Base-by-base conservation (phyloP, 139 green algal genomes). In the Chlamydomonas incerta region DNA sequence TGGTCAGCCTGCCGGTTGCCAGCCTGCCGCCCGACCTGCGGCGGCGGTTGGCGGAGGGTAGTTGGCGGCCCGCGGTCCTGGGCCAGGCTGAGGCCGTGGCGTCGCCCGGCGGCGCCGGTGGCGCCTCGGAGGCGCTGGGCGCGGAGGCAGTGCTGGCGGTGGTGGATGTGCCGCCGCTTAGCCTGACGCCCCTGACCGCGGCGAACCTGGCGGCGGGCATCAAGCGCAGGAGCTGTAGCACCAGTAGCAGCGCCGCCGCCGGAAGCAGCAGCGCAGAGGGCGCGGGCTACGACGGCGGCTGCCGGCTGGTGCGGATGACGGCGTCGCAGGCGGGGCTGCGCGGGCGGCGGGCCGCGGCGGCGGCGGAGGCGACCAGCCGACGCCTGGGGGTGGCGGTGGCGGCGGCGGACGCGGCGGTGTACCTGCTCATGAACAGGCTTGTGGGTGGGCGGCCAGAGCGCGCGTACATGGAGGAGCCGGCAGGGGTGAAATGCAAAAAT, bases 1-100 rank as follows among this genome's bases (percentile, higher is more conserved):
- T 88, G 81, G 82, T 88, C n/a, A 11, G 34, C 47, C 74, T 90
- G 41, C 71, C 81, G 21, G n/a, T n/a, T 18, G 60, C 55, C 26
- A 15, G 37, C 52, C 35, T 90, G 74, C 87, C 74, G 33, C 26
- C 14, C 0, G 80, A 34, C 26, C 46, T 23, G 14, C 11, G 13
- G 68, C 17, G 1, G 68, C 9, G 1, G 68, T 58, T 3, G 63
- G 37, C 0, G 20, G 3, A 4, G 70, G 73, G 37, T 60, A 34
- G 46, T 77, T 84, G 71, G 9, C 28, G 62, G 35, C 60, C 41
- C 6, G 41, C 41, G 41, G 41, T 50, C 6, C 41, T 50, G 41
- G 41, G 41, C 6, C 41, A 50, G 41, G 6, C 5, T 5, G 41
- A 50, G 41, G 41, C 8, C 6, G 41, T 50, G 41, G 41, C 41